Percentiles rank a stretch among this genome's conserved stretches.
phyloP scores from a whole-genome alignment of 805 yeast genomes.

The Cephaloascus albidus region DNA sequence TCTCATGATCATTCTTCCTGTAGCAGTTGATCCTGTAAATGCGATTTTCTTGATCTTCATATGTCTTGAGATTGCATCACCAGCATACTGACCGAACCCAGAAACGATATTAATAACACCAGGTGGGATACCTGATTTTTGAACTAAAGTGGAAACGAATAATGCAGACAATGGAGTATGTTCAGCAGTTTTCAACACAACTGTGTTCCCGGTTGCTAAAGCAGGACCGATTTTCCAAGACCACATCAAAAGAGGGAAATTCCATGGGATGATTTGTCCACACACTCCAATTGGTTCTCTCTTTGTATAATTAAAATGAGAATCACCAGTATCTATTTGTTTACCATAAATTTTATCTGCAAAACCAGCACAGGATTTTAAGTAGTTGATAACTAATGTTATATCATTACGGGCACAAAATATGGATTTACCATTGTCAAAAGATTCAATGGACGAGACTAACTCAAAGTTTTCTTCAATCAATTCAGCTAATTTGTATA shows the following conservation, averaged over 20 bases:
- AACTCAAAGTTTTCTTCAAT: constrained; percentile 17
- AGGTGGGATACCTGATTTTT: constrained; percentile 13
- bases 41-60: constrained; percentile 22
- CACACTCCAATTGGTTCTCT: constrained; percentile 23
- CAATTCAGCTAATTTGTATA: constrained; percentile 17
- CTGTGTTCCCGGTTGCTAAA: constrained; percentile 16
- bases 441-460: constrained; percentile 18
- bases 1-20: constrained; percentile 15
- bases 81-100: constrained; percentile 16
- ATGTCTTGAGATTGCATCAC: constrained; percentile 19
- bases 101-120: constrained; percentile 19
- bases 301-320: constrained; percentile 16
- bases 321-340: constrained; percentile 17
- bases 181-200: constrained; percentile 18
- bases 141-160: constrained; percentile 12
- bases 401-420: constrained; percentile 18
- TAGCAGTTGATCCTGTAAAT: constrained; percentile 26
- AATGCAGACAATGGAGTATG: constrained; percentile 20
- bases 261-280: constrained; percentile 23
- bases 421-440: constrained; percentile 20
- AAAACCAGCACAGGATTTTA: constrained; percentile 20
- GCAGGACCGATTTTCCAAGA: constrained; percentile 20
- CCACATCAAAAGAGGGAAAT: constrained; percentile 19
- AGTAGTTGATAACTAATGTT: constrained; percentile 12
- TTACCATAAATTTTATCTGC: constrained; percentile 19